phyloP scores from a whole-genome alignment of 441 rosid genomes.

The Sinapis alba region DNA sequence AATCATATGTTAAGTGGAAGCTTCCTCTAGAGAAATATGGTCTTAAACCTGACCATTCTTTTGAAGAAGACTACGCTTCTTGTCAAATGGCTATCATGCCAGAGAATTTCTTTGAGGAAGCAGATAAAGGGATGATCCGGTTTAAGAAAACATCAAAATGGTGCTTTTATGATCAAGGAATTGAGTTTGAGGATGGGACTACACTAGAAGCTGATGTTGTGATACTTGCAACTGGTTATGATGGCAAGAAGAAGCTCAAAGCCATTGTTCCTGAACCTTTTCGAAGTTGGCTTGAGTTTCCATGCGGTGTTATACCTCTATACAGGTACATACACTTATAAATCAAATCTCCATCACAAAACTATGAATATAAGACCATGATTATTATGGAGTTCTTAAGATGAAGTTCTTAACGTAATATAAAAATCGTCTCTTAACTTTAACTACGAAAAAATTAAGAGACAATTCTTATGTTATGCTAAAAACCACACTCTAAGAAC shows the following conservation, averaged over 20 bases:
- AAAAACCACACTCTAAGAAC: too few relatives aligned
- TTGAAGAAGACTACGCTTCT: conserved; percentile 84
- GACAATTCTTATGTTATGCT: too few relatives aligned
- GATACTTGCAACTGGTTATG: conserved; percentile 81
- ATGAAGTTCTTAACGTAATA: too few relatives aligned
- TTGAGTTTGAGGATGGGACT: conserved; percentile 68
- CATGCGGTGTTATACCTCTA: conserved; percentile 68
- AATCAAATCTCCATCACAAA: not conserved
- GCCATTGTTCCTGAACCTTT: conserved; percentile 79
- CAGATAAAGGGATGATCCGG: conserved; percentile 75
- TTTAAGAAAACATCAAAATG: conserved; percentile 71
- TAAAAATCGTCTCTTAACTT: too few relatives aligned
- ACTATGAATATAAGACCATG: not conserved
- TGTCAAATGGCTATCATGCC: conserved; percentile 95
- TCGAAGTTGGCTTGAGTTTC: conserved; percentile 57
- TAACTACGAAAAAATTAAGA: too few relatives aligned
- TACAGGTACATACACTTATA: conserved; percentile 57
- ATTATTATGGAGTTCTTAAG: too few relatives aligned
- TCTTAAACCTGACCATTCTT: conserved; percentile 80
- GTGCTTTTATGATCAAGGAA: conserved; percentile 72
- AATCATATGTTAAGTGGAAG: conserved; percentile 77
- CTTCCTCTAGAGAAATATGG: conserved; percentile 79
- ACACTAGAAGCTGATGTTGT: conserved; percentile 81
- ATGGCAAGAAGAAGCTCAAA: conserved; percentile 78
- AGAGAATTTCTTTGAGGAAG: conserved; percentile 73